Percentiles rank a stretch among this genome's conserved stretches.
These are phyloP conservation scores for Tuber indicum DNA, from an alignment of 495 filamentous ascomycete genomes.

Conservation along the genomic window DNA sequence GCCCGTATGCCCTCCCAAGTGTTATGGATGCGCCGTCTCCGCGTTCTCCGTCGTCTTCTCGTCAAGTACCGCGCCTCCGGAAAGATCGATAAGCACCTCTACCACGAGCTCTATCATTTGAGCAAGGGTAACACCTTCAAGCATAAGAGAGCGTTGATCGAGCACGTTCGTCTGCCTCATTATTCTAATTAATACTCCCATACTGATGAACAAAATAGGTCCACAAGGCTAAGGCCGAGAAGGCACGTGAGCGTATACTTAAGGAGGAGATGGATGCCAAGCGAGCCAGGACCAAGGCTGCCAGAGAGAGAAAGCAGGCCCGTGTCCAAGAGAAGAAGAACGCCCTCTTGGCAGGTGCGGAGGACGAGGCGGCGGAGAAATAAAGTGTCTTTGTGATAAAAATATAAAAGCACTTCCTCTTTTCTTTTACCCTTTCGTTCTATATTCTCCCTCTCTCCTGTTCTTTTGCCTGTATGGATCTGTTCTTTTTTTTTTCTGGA, in stretches of 20 bases:
- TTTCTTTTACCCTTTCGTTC: slow-evolving; percentile 5
- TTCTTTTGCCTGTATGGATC: slow-evolving; percentile 15
- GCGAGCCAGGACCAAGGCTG: slow-evolving; percentile 99
- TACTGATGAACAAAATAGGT: slow-evolving; percentile 55
- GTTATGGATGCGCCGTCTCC: slow-evolving; percentile 99
- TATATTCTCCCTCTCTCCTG: slow-evolving; percentile 2
- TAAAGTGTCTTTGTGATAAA: slow-evolving; percentile 30
- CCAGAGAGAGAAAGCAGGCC: slow-evolving; percentile 90
- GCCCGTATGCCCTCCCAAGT: slow-evolving; percentile 98
- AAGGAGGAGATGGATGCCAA: slow-evolving; percentile 99
- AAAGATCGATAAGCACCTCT: slow-evolving; percentile 99
- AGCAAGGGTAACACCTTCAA: slow-evolving; percentile 99
- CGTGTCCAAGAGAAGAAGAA: slow-evolving; percentile 83
- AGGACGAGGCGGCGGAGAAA: slow-evolving; percentile 50
- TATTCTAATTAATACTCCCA: background rate
- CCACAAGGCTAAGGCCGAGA: slow-evolving; percentile 99
- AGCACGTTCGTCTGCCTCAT: slow-evolving; percentile 76
- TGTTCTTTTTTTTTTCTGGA: slow-evolving; percentile 14
- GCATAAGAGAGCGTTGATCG: slow-evolving; percentile 99
- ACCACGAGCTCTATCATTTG: slow-evolving; percentile 99
- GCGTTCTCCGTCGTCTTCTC: slow-evolving; percentile 94
- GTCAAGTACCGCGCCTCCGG: slow-evolving; percentile 98
- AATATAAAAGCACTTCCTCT: slow-evolving; percentile 21
- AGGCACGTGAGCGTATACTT: slow-evolving; percentile 81
- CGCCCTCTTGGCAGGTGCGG: slow-evolving; percentile 65